Base-by-base conservation (phyloP, 345 rosid species). In the Bruguiera gymnorhiza region DNA sequence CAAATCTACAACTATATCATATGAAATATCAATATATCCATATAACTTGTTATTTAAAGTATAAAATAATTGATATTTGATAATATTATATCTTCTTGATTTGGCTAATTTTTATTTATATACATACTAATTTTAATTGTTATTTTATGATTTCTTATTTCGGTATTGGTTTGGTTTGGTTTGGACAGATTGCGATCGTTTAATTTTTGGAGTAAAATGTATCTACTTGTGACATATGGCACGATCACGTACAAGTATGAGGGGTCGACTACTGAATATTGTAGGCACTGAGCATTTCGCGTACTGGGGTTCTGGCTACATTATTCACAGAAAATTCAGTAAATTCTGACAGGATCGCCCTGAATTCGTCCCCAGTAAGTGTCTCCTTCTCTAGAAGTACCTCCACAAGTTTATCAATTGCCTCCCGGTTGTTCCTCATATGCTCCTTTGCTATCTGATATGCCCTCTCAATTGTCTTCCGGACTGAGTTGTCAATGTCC, bases 321-420 rank as follows among this genome's bases (percentile, higher is more conserved):
- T 72, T 69, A 15, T 69, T 37, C 2, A 46, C 54, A 32, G 80
- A 37, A 21, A 66, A 36, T 56, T 83, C 82, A 36, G 85, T 75
- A 63, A 76, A 87, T 58, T 89, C 90, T 1, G 86, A 86, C 51
- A 87, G 57, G 68, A 89, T 80, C 24, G 75, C 83, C 71, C 91
- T 79, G 79, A 89, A 86, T 60, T 89, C 90, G 59, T 87, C 91
- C 65, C 96, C 91, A 0, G 83, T 51, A 39, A 89, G 73, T 3
- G 92, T 89, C 69, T 89, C 92, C 80, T 80, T 89, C 84, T 87
- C 90, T 72, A 87, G 43, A n/a, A 86, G 79, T 54, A 86, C 83
- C 23, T 89, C 97, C 60, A 86, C 97, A 30, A 89, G 79, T 70
- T 86, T 85, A 75, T 89, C 88, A 60, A 92, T 84, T 56, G 90